phyloP scores from a whole-genome alignment of 1,284 basidiomycete genomes.

The Ceratobasidium sp. region DNA sequence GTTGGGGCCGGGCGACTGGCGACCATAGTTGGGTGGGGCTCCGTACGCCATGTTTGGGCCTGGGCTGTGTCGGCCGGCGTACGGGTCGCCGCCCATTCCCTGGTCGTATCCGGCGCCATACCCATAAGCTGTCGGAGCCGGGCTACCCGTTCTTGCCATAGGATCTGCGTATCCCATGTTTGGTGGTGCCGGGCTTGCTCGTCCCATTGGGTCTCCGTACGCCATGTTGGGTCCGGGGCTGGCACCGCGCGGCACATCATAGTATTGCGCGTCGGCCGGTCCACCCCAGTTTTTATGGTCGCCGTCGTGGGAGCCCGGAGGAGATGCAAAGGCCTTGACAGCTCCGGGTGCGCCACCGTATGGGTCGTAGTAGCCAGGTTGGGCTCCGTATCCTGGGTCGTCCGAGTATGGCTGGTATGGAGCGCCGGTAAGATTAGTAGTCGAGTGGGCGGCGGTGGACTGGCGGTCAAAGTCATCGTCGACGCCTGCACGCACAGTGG shows the following conservation, averaged over 20 bases:
- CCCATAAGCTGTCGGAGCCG: slow-evolving; percentile 14
- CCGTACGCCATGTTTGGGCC: slow-evolving; percentile 41
- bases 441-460: slow-evolving; percentile 37
- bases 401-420: slow-evolving; percentile 59
- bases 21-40: slow-evolving; percentile 29
- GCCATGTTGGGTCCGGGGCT: slow-evolving; percentile 27
- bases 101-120: slow-evolving; percentile 55
- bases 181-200: slow-evolving; percentile 37
- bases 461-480: slow-evolving; percentile 48
- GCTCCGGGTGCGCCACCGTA: slow-evolving; percentile 18
- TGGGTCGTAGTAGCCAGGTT: slow-evolving; percentile 57
- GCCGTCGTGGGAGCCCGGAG: slow-evolving; percentile 29
- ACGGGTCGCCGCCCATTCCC: slow-evolving; percentile 49
- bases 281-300: slow-evolving; percentile 34
- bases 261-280: not conserved
- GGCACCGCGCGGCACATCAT: slow-evolving; percentile 22
- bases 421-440: slow-evolving; percentile 35
- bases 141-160: slow-evolving; percentile 22
- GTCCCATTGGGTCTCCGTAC: slow-evolving; percentile 1
- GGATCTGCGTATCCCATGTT: slow-evolving; percentile 42
- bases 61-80: slow-evolving; percentile 45
- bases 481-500: slow-evolving; percentile 48
- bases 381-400: slow-evolving; percentile 57
- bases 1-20: slow-evolving; percentile 55
- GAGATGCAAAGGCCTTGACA: slow-evolving; percentile 14